phyloP scores from a whole-genome alignment of 73 alveolate species.

The Paramecium biaurelia region DNA sequence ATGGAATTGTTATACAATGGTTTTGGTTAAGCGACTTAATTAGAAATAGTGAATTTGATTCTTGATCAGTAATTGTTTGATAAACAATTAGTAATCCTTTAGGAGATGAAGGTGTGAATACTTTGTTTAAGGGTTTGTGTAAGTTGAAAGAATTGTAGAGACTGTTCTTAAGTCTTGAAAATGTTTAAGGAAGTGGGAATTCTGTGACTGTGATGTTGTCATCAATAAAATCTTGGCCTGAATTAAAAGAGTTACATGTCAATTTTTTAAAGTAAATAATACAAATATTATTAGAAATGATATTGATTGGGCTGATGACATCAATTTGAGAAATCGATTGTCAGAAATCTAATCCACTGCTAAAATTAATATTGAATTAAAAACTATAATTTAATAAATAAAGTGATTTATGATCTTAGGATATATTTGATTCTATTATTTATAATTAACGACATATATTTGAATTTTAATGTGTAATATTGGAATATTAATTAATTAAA shows the following conservation, averaged over 20 bases:
- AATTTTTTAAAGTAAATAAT: not conserved
- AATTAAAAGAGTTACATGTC: not conserved
- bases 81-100: not conserved
- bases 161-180: not conserved
- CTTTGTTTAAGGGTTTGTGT: not conserved
- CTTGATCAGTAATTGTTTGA: constrained; percentile 18
- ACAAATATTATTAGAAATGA: not conserved
- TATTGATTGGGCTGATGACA: constrained; percentile 6
- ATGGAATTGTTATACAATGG: not conserved
- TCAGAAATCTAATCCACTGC: not conserved
- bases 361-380: not conserved
- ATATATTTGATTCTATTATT: not conserved
- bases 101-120: constrained; percentile 29
- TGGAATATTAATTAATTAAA: not conserved
- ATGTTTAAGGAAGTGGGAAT: not conserved
- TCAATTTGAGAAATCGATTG: not conserved
- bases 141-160: not conserved
- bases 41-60: not conserved
- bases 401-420: not conserved
- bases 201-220: not conserved
- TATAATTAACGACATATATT: constrained; percentile 1
- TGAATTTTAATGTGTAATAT: not conserved
- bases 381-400: not conserved
- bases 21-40: not conserved
- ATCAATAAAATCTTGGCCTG: not conserved